Conservation (phyloP, 2,329 filamentous ascomycete species). For the Nemania abortiva region DNA sequence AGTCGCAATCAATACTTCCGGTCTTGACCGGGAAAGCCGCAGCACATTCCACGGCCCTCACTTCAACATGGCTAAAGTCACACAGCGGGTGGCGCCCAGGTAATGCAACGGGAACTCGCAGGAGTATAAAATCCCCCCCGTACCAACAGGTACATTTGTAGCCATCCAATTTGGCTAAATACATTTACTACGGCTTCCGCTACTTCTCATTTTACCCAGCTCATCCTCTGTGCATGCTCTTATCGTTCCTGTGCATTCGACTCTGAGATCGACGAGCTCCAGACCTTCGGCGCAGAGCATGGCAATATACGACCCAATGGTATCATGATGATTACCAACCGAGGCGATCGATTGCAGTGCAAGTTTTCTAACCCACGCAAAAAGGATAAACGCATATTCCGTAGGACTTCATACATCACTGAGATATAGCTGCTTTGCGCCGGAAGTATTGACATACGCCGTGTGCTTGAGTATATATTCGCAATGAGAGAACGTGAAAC, state of each 20-base stretch:
- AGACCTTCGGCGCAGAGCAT: constrained; percentile 17
- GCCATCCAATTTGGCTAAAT: constrained; percentile 39
- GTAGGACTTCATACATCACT: constrained; percentile 7
- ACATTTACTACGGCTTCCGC: constrained; percentile 20
- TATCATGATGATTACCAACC: constrained; percentile 36
- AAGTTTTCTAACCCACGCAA: constrained; percentile 5
- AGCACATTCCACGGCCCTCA: constrained; percentile 7
- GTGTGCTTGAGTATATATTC: constrained; percentile 24
- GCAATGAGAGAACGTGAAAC: constrained; percentile 1
- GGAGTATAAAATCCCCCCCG: constrained; percentile 5
- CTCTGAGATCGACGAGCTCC: constrained; percentile 18
- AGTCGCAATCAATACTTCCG: constrained; percentile 31
- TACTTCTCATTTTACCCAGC: constrained; percentile 34
- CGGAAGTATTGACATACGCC: neutral
- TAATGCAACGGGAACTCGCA: constrained; percentile 30
- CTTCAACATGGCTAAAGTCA: constrained; percentile 38
- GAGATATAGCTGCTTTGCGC: neutral
- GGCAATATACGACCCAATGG: constrained; percentile 32
- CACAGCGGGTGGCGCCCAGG: constrained; percentile 33
- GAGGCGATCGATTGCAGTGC: constrained; percentile 17
- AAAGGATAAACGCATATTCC: constrained; percentile 15
- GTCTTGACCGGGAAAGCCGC: constrained; percentile 34
- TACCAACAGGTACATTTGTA: constrained; percentile 30
- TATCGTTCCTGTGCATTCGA: constrained; percentile 20
- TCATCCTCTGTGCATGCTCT: constrained; percentile 12